Evolutionary conservation across 148 eudicot species (phyloP).

Genomic region (Fagopyrum tataricum): DNA sequence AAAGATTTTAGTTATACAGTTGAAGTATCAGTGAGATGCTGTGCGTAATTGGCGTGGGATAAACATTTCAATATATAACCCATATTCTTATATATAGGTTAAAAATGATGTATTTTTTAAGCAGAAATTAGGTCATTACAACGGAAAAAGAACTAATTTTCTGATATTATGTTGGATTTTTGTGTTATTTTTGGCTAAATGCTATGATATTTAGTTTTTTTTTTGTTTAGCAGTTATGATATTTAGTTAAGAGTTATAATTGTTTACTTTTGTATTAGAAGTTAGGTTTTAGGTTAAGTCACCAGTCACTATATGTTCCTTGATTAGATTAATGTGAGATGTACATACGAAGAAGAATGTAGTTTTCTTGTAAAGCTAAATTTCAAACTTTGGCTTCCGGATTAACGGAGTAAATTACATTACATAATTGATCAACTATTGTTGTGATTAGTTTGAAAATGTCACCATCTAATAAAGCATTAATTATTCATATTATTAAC

Average conservation of each 20-base stretch:
- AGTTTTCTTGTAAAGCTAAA: neutral
- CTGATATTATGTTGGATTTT: too few species aligned
- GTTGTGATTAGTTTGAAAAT: neutral
- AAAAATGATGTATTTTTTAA: neutral
- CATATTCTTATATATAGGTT: neutral
- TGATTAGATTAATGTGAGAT: neutral
- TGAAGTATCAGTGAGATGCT: neutral
- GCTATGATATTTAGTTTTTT: too few species aligned
- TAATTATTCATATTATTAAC: neutral
- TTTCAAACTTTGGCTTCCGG: neutral
- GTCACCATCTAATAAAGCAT: slow-evolving; percentile 5
- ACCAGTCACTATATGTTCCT: too few species aligned
- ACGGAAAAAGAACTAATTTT: too few species aligned
- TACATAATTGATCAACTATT: neutral
- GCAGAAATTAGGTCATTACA: neutral
- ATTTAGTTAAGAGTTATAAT: too few species aligned
- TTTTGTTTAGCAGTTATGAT: too few species aligned
- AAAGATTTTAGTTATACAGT: neutral
- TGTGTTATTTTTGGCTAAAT: too few species aligned
- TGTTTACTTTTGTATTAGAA: too few species aligned
- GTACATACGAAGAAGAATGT: neutral
- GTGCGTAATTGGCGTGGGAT: neutral
- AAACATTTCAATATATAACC: too few species aligned
- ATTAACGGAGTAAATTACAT: neutral
- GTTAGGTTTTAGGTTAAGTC: neutral